Conservation (phyloP, 1,284 basidiomycete genomes). For the Ustilago curta region DNA sequence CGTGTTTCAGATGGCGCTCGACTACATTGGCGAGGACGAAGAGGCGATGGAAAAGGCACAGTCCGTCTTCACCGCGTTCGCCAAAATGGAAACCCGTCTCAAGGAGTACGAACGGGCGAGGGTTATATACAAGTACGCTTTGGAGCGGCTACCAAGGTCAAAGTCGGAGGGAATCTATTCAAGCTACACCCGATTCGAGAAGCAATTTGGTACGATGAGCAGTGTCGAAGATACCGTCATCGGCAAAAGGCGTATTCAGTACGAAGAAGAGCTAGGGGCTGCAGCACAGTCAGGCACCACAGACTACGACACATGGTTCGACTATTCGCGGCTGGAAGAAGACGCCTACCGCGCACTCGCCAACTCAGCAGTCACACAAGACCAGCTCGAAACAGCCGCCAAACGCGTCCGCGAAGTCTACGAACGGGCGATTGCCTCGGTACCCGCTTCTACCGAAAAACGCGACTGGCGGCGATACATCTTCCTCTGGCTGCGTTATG, state of each 20-base stretch:
- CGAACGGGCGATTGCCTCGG: conserved; percentile 94
- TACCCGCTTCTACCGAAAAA: conserved; percentile 87
- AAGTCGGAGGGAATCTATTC: conserved; percentile 88
- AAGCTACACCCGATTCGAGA: conserved; percentile 96
- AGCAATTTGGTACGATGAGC: conserved; percentile 90
- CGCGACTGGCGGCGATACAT: conserved; percentile 86
- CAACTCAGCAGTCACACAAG: conserved; percentile 42
- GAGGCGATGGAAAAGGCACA: conserved; percentile 97
- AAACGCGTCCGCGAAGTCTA: conserved; percentile 88
- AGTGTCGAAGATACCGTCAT: conserved; percentile 93
- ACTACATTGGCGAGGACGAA: conserved; percentile 97
- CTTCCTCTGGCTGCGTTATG: conserved; percentile 95
- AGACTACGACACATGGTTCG: conserved; percentile 99
- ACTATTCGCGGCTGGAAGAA: conserved; percentile 92
- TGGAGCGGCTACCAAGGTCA: conserved; percentile 87
- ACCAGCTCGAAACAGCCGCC: conserved; percentile 38
- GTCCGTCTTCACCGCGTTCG: conserved; percentile 93
- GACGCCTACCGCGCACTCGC: conserved; percentile 78
- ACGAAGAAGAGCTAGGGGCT: conserved; percentile 72
- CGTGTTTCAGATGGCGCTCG: conserved; percentile 94
- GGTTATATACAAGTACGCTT: conserved; percentile 97
- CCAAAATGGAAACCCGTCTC: conserved; percentile 94
- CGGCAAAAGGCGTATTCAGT: conserved; percentile 95
- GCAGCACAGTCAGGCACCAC: conserved; percentile 71
- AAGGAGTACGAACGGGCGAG: conserved; percentile 97